Evolutionary conservation across 148 eudicot species (phyloP).

Genomic region (Hydrangea macrophylla): DNA sequence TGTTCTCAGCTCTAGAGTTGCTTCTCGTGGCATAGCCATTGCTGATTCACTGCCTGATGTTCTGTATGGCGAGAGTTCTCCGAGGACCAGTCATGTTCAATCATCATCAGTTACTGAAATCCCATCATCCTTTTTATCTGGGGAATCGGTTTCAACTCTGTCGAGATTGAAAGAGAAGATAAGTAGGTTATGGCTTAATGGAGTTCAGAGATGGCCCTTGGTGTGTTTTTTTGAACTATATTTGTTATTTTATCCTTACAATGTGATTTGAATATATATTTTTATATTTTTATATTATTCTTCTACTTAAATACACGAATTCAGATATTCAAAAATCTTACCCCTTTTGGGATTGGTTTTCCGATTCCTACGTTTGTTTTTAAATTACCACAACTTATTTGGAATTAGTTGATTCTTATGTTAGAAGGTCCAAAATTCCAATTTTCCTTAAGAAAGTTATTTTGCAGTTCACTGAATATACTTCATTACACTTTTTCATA

Average conservation of each 20-base stretch:
- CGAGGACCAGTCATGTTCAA: conserved; percentile 36
- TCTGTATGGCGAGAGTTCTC: conserved; percentile 23
- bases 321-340: no score
- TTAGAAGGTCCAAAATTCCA: no score
- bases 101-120: conserved; percentile 27
- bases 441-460: no score
- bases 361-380: no score
- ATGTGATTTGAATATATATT: background rate
- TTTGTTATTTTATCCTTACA: background rate
- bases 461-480: no score
- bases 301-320: no score
- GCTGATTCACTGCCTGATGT: conserved; percentile 62
- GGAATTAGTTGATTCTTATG: no score
- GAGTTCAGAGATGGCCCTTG: conserved; percentile 79
- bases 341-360: no score
- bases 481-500: background rate
- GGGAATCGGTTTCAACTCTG: conserved; percentile 34
- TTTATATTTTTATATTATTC: no score
- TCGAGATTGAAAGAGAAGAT: conserved; percentile 57
- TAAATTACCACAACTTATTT: no score
- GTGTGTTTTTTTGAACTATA: conserved; percentile 35
- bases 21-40: conserved; percentile 78
- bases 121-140: conserved; percentile 45
- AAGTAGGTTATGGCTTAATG: conserved; percentile 43
- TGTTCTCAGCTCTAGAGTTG: conserved; percentile 76